phyloP scores from a whole-genome alignment of 1,284 basidiomycete genomes.

The Ceratobasidium sp. region DNA sequence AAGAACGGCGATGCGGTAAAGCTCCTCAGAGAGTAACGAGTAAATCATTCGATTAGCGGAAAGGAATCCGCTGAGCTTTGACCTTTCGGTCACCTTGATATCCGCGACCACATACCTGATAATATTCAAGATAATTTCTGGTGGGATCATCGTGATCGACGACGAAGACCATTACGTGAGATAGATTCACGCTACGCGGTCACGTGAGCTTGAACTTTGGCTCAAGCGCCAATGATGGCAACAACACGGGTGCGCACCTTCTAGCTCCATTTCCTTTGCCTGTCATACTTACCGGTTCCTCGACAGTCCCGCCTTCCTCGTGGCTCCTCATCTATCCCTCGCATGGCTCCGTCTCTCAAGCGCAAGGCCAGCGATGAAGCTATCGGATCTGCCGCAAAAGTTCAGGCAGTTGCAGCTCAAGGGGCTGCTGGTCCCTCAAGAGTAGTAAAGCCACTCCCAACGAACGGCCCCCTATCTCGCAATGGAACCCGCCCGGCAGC shows the following conservation, averaged over 20 bases:
- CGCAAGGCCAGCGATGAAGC: constrained; percentile 41
- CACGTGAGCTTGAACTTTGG: constrained; percentile 8
- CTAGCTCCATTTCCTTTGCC: background rate
- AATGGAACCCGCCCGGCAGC: constrained; percentile 25
- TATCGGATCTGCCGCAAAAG: constrained; percentile 25
- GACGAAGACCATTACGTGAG: background rate
- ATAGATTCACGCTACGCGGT: background rate
- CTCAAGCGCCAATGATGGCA: constrained; percentile 14
- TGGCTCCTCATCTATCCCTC: constrained; percentile 24
- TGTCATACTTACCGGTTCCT: background rate
- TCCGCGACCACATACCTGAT: background rate
- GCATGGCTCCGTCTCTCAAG: constrained; percentile 28
- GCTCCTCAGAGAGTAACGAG: constrained; percentile 2
- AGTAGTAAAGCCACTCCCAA: constrained; percentile 16
- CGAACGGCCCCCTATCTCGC: constrained; percentile 19
- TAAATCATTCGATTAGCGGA: constrained; percentile 14
- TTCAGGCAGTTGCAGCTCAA: constrained; percentile 21
- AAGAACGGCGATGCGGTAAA: constrained; percentile 11
- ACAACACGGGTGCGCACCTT: constrained; percentile 27
- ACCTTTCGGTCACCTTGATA: background rate
- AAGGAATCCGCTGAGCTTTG: background rate
- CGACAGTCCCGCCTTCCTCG: constrained; percentile 38
- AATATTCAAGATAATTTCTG: constrained; percentile 16
- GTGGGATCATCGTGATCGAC: background rate
- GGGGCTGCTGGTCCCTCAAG: constrained; percentile 24